Conservation (phyloP, 305 asterid species). For the Stenogyne calaminthoides region DNA sequence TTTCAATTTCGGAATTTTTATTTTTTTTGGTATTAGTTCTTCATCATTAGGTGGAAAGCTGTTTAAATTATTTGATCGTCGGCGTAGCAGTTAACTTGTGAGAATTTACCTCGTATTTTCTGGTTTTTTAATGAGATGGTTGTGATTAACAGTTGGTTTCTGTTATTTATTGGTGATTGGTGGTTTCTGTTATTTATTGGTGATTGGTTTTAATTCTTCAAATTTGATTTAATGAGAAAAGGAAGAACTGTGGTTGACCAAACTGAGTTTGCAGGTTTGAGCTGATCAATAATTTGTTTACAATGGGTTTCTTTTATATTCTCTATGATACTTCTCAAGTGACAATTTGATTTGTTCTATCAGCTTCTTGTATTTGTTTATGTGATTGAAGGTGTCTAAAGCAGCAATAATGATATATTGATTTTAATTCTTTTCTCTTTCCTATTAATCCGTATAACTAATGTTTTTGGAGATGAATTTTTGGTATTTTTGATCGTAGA, state of each 20-base stretch:
- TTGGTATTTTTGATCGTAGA: not conserved
- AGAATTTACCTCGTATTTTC: not conserved
- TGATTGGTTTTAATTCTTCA: not conserved
- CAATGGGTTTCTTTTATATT: not conserved
- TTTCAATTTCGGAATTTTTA: not conserved
- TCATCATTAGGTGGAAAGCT: conserved; percentile 19
- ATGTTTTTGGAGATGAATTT: not conserved
- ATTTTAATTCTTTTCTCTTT: not conserved
- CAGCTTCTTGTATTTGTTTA: not conserved
- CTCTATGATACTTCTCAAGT: not conserved
- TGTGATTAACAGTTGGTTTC: not conserved
- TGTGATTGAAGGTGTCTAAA: not conserved
- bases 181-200: not conserved
- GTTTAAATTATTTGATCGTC: not conserved
- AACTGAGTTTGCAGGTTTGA: conserved; percentile 2
- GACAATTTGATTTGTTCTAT: conserved; percentile 1
- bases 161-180: too few relatives aligned
- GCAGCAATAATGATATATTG: not conserved
- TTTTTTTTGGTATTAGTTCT: not conserved
- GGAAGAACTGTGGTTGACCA: not conserved
- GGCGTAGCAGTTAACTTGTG: conserved; percentile 16
- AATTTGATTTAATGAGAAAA: not conserved
- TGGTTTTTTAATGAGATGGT: conserved; percentile 1
- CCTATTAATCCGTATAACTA: not conserved
- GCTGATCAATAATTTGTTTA: not conserved